A percentile compares a stretch with the other conserved stretches of the same genome.
Evolutionary conservation across 2,329 filamentous ascomycete species (phyloP).

Genomic region (Pseudopyrenochaeta lycopersici): DNA sequence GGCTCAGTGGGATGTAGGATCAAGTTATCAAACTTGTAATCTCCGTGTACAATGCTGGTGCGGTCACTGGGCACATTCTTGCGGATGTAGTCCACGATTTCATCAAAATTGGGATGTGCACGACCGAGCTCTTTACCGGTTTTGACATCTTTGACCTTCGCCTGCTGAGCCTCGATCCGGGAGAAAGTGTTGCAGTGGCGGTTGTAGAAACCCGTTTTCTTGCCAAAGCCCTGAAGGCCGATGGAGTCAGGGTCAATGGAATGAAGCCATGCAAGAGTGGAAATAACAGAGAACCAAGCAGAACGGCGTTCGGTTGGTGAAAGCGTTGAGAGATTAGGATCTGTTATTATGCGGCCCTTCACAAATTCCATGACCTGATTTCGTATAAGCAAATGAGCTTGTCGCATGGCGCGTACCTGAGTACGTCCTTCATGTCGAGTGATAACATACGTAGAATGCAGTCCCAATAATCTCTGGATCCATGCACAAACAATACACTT

Average conservation of each 20-base stretch:
- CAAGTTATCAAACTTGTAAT: constrained; percentile 80
- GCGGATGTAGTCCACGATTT: constrained; percentile 79
- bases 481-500: constrained; percentile 83
- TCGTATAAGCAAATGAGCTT: no score
- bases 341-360: constrained; percentile 89
- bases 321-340: constrained; percentile 78
- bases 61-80: constrained; percentile 73
- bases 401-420: no score
- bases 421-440: background rate
- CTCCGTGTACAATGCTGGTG: constrained; percentile 85
- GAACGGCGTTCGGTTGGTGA: constrained; percentile 67
- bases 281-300: constrained; percentile 64
- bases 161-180: constrained; percentile 80
- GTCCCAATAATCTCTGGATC: constrained; percentile 82
- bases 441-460: constrained; percentile 72
- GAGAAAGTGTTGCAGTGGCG: constrained; percentile 85
- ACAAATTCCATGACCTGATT: constrained; percentile 85
- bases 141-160: constrained; percentile 75
- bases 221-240: constrained; percentile 77
- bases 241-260: constrained; percentile 72
- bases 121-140: constrained; percentile 72
- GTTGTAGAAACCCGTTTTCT: constrained; percentile 77
- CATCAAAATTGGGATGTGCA: constrained; percentile 78
- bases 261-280: constrained; percentile 85
- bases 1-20: constrained; percentile 85